phyloP scores from a whole-genome alignment of 345 rosid species.

The Aegle marmelos region DNA sequence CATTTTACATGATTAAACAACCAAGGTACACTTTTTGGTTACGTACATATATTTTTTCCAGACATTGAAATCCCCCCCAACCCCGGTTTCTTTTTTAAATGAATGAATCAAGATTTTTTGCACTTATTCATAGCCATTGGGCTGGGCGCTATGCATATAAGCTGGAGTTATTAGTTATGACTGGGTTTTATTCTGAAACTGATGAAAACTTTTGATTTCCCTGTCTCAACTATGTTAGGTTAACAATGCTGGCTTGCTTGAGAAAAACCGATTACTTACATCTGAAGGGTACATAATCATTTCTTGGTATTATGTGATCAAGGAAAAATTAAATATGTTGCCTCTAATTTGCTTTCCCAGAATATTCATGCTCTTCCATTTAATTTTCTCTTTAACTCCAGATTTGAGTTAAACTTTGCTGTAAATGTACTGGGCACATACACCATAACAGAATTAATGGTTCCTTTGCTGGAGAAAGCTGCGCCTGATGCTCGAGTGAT shows the following conservation, averaged over 20 bases:
- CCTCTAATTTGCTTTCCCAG: background rate
- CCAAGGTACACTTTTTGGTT: background rate
- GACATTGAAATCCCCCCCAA: background rate
- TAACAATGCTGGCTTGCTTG: conserved; percentile 86
- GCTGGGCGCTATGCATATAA: background rate
- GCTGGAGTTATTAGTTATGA: background rate
- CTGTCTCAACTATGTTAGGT: conserved; percentile 38
- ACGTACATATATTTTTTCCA: background rate
- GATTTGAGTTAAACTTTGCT: conserved; percentile 74
- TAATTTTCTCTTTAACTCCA: conserved; percentile 16
- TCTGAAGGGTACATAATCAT: conserved; percentile 63
- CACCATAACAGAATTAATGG: conserved; percentile 62
- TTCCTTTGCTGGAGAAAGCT: conserved; percentile 78
- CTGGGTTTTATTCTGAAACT: background rate
- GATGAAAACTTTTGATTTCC: conserved; percentile 8
- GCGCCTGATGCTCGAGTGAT: conserved; percentile 83
- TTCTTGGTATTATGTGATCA: conserved; percentile 13
- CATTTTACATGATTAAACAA: background rate
- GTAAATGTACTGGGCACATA: conserved; percentile 86
- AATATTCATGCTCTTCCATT: background rate
- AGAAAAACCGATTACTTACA: conserved; percentile 51
- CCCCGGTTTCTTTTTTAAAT: too few relatives aligned
- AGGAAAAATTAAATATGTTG: background rate
- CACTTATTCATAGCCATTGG: too few relatives aligned
- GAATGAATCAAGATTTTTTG: too few relatives aligned